Percentiles rank a stretch among this genome's conserved stretches.
These are phyloP conservation scores for Phytophthora idaei DNA, from an alignment of 352 stramenopile genomes.

Conservation along the genomic window DNA sequence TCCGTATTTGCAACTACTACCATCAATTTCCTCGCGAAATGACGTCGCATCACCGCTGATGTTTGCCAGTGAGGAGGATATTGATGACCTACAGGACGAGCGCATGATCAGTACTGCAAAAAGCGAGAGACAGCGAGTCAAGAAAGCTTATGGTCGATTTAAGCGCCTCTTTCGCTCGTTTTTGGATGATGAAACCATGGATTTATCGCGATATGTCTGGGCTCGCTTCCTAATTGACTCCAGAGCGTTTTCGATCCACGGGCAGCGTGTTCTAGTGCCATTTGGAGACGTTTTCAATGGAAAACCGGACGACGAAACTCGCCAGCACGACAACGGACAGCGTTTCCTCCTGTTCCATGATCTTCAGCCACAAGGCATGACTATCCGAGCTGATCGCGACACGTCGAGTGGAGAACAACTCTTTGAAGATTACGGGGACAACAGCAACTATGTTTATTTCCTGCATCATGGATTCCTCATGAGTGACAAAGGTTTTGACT, in stretches of 20 bases:
- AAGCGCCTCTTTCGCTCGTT: conserved; percentile 47
- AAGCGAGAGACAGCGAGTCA: conserved; percentile 32
- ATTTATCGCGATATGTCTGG: conserved; percentile 44
- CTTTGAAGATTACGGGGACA: conserved; percentile 96
- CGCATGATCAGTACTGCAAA: conserved; percentile 39
- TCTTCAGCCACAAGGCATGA: conserved; percentile 47
- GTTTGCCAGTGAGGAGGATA: conserved; percentile 28
- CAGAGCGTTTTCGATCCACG: conserved; percentile 79
- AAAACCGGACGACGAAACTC: conserved; percentile 36
- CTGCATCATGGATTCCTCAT: conserved; percentile 93
- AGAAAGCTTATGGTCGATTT: conserved; percentile 49
- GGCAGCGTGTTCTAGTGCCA: conserved; percentile 78
- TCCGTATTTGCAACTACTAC: conserved; percentile 61
- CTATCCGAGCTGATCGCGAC: conserved; percentile 70
- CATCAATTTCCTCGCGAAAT: conserved; percentile 21
- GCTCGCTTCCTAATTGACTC: conserved; percentile 71
- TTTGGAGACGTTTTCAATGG: conserved; percentile 92
- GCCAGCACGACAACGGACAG: conserved; percentile 45
- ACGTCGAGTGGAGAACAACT: conserved; percentile 56
- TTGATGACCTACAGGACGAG: conserved; percentile 55
- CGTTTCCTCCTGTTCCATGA: conserved; percentile 70
- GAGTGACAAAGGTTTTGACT: conserved; percentile 89
- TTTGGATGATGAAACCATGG: conserved; percentile 7
- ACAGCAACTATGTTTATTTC: conserved; percentile 90
- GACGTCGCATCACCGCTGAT: conserved; percentile 45